Conservation (phyloP, 2,329 filamentous ascomycete species). For the Epichloe sibirici region DNA sequence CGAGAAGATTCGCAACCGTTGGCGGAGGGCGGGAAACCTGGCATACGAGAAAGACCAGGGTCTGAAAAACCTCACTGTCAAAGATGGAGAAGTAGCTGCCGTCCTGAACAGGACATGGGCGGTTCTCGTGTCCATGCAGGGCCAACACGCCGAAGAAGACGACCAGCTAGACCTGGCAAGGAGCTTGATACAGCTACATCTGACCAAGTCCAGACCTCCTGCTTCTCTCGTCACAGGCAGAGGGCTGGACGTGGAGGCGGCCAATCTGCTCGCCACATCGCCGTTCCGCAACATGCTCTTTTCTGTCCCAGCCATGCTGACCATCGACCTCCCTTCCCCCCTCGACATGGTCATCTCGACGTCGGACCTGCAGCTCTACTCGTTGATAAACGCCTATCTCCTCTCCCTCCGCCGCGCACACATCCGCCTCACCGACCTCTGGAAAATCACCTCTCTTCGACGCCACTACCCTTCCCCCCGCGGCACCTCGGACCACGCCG, state of each 20-base stretch:
- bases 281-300: slow-evolving; percentile 75
- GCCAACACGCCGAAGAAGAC: slow-evolving; percentile 61
- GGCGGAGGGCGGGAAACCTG: slow-evolving; percentile 50
- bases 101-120: slow-evolving; percentile 70
- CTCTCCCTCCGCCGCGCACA: slow-evolving; percentile 77
- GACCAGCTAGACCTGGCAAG: slow-evolving; percentile 75
- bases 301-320: slow-evolving; percentile 57
- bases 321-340: slow-evolving; percentile 62
- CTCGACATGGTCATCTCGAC: slow-evolving; percentile 76
- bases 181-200: slow-evolving; percentile 57
- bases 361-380: slow-evolving; percentile 67
- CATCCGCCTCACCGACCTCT: slow-evolving; percentile 70
- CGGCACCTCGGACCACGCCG: slow-evolving; percentile 47
- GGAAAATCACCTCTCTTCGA: slow-evolving; percentile 72
- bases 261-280: slow-evolving; percentile 30
- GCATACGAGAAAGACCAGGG: slow-evolving; percentile 42
- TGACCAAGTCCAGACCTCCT: slow-evolving; percentile 36
- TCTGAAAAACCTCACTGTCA: slow-evolving; percentile 45
- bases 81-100: slow-evolving; percentile 74
- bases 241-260: slow-evolving; percentile 20
- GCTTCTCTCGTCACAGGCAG: slow-evolving; percentile 26
- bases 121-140: slow-evolving; percentile 62
- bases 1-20: slow-evolving; percentile 60
- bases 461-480: slow-evolving; percentile 62
- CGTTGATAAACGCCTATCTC: slow-evolving; percentile 76